Base-by-base conservation (phyloP, 2,329 filamentous ascomycete genomes). In the Fusarium sp. region DNA sequence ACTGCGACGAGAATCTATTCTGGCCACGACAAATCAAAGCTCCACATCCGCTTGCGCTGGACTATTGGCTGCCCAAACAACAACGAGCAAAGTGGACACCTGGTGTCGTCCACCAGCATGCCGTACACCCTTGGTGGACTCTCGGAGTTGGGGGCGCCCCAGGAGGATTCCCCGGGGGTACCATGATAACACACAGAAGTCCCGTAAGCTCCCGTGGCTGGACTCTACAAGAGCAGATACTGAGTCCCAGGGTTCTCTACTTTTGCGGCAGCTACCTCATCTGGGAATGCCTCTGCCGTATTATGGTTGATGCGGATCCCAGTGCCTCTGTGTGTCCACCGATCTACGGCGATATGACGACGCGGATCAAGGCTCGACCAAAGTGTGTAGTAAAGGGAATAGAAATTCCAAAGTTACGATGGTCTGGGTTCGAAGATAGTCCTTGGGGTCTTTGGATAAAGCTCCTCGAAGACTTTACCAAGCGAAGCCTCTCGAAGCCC, bases 281-380 rank as follows among this genome's bases (percentile, higher is more conserved):
- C 18, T 51, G 48, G 48, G 48, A 51, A 51, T 51, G 48, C 7
- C 48, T 51, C 48, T 51, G 31, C 18, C 4, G 31, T 13, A 36
- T 37, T 12, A 39, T 23, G 31, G 34, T 51, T 10, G 48, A 51
- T 10, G 48, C 48, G 10, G 48, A 39, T 6, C 48, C 48, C 16
- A n/a, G 34, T 15, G n/a, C 31, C 3, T 51, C 48, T 10, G n/a
- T 51, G 9, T 37, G 27, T 31, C 36, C 34, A 18, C 36, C 13
- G 9, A 4, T 37, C 30, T 16, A 6, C 10, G 16, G 30, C 12
- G 12, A 36, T 3, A 18, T 50, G 5, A 4, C 6, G 16, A 50
- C 5, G 30, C 36, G 18, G 36, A 28, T 8, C 8, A 51, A 34
- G 27, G 30, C 48, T 13, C 48, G 27, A 7, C 31, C 27, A 13